phyloP scores from a whole-genome alignment of 1,139 yeast genomes.

The Scheffersomyces lignicola region DNA sequence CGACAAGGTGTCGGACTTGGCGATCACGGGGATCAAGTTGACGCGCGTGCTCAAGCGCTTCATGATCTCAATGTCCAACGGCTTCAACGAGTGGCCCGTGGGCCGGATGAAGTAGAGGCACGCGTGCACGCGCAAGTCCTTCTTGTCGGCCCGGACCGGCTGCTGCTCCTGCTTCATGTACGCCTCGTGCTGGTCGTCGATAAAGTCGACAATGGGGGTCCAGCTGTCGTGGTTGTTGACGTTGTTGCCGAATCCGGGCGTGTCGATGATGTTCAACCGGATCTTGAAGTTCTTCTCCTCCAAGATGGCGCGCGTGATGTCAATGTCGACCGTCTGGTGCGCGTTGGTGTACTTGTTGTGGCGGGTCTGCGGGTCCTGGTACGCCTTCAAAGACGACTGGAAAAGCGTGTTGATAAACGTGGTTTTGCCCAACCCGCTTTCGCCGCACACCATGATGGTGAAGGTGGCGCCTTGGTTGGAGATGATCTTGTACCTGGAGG shows the following conservation, averaged over 20 bases:
- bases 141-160: constrained; percentile 67
- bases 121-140: constrained; percentile 92
- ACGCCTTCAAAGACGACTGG: constrained; percentile 66
- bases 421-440: constrained; percentile 91
- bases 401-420: constrained; percentile 92
- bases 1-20: constrained; percentile 90
- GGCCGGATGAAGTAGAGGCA: constrained; percentile 95
- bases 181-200: constrained; percentile 95
- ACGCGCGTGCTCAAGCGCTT: constrained; percentile 84
- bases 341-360: constrained; percentile 63
- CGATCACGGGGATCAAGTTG: constrained; percentile 91
- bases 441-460: constrained; percentile 95
- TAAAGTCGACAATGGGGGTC: constrained; percentile 90
- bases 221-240: constrained; percentile 91
- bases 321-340: constrained; percentile 88
- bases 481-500: constrained; percentile 72
- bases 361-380: constrained; percentile 64
- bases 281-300: constrained; percentile 90
- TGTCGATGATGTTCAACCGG: constrained; percentile 86
- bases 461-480: constrained; percentile 87
- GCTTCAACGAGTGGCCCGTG: constrained; percentile 92
- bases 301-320: constrained; percentile 82
- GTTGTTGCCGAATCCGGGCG: constrained; percentile 98
- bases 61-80: constrained; percentile 93
- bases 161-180: constrained; percentile 97